Evolutionary conservation across 2,329 filamentous ascomycete species (phyloP).

Genomic region (Colletotrichum chlorophyti): DNA sequence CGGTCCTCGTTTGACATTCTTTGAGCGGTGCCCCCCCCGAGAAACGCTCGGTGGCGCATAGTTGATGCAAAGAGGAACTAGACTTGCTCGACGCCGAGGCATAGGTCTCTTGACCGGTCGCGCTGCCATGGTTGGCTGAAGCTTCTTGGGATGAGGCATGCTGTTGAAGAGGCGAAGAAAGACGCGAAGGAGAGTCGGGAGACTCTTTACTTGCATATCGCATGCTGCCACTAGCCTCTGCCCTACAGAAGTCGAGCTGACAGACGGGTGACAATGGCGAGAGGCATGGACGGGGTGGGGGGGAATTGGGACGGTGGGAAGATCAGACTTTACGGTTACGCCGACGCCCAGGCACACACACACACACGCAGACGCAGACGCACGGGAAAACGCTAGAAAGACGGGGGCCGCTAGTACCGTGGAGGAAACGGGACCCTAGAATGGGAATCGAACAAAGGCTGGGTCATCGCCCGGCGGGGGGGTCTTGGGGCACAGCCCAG

Average conservation of each 20-base stretch:
- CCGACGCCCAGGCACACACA: neutral
- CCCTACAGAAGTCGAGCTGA: neutral
- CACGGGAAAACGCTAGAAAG: too few species aligned
- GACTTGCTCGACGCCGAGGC: slow-evolving; percentile 16
- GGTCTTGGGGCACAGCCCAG: neutral
- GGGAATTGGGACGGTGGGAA: slow-evolving; percentile 11
- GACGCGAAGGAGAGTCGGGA: too few species aligned
- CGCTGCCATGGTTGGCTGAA: neutral
- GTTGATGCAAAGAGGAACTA: neutral
- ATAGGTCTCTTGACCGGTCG: neutral
- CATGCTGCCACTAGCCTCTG: neutral
- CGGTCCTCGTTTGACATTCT: too few species aligned
- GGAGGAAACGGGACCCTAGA: slow-evolving; percentile 16
- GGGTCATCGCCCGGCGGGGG: slow-evolving; percentile 1
- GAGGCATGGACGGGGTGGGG: neutral
- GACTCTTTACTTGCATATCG: neutral
- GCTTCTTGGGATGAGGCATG: neutral
- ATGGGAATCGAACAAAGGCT: neutral
- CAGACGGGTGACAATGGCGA: neutral
- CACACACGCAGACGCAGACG: neutral
- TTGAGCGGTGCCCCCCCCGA: neutral
- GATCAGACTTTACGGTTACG: slow-evolving; percentile 4
- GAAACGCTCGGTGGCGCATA: too few species aligned
- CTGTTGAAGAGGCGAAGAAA: slow-evolving; percentile 11
- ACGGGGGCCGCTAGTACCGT: too few species aligned